Base-by-base conservation (phyloP, 495 filamentous ascomycete species). In the Penicillium cosmopolitanum region DNA sequence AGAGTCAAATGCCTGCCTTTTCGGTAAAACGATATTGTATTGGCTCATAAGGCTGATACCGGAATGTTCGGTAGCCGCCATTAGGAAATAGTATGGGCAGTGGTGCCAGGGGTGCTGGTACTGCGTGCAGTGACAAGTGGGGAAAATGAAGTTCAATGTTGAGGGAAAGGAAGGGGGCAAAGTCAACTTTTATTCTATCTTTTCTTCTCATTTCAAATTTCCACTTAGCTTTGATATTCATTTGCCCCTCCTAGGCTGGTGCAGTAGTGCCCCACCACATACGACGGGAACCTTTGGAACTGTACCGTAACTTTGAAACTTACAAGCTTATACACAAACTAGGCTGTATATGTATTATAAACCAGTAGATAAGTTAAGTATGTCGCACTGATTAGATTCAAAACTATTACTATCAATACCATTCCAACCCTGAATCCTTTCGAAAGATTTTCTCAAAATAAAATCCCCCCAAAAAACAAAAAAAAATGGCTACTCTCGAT, bases 21-120 rank as follows among this genome's bases (percentile, higher is more conserved):
- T 61, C 58, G 58, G 58, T 61, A 61, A 21, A 61, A 61, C 58
- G 47, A 61, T 61, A 56, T 44, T 46, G 53, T 61, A 61, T 56
- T 61, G 58, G 58, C 46, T 56, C 53, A 61, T 61, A 56, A 61
- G 58, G 53, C 58, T 56, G 4, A 7, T 5, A 52, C 58, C 58
- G 44, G 58, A 52, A 0, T 51, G 2, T 51, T 57, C 36, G 53
- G 52, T 56, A 61, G 58, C 58, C 47, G 58, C 52, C 58, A 61
- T 61, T 47, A 52, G 53, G 52, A 56, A 61, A 56, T 56, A 52
- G 21, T 44, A 60, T 5, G 4, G 25, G 25, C 4, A 28, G 25
- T 28, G 25, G 25, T 28, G 25, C 51, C 51, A 60, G 57, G 43
- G 57, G 57, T 44, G 57, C 57, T 60, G 57, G 51, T 60, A 42